phyloP scores from a whole-genome alignment of 202 grass and related monocot genomes.

The Elaeis oleifera region DNA sequence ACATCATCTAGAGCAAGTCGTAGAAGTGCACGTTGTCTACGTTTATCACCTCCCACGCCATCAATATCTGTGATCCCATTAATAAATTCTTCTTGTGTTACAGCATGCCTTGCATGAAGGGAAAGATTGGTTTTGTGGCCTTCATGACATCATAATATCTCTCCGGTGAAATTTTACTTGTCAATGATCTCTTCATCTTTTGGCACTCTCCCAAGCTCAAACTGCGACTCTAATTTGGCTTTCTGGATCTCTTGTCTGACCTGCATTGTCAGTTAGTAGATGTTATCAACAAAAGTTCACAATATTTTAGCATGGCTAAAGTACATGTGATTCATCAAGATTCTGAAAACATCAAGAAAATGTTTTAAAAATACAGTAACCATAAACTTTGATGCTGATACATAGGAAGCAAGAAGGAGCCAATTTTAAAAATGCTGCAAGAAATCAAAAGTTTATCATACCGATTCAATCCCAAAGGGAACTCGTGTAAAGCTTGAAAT shows the following conservation, averaged over 20 bases:
- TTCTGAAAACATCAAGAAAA: too few relatives aligned
- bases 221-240: constrained; percentile 45
- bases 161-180: constrained; percentile 38
- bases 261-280: constrained; percentile 19
- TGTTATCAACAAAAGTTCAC: not conserved
- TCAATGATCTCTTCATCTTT: constrained; percentile 51
- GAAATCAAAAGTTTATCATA: constrained; percentile 18
- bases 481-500: constrained; percentile 73
- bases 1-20: constrained; percentile 86
- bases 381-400: too few relatives aligned
- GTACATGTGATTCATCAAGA: too few relatives aligned
- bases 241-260: constrained; percentile 50
- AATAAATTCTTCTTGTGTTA: constrained; percentile 84
- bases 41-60: constrained; percentile 42
- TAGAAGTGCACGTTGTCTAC: constrained; percentile 48
- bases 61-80: constrained; percentile 54
- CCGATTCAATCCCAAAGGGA: constrained; percentile 75
- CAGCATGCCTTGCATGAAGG: constrained; percentile 54
- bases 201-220: constrained; percentile 62
- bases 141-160: constrained; percentile 59
- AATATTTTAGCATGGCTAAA: constrained; percentile 8
- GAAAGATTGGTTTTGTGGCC: constrained; percentile 53
- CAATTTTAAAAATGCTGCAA: not conserved
- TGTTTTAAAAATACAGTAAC: too few relatives aligned
- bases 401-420: too few relatives aligned